phyloP scores from a whole-genome alignment of 495 filamentous ascomycete genomes.

The Xylaria curta region DNA sequence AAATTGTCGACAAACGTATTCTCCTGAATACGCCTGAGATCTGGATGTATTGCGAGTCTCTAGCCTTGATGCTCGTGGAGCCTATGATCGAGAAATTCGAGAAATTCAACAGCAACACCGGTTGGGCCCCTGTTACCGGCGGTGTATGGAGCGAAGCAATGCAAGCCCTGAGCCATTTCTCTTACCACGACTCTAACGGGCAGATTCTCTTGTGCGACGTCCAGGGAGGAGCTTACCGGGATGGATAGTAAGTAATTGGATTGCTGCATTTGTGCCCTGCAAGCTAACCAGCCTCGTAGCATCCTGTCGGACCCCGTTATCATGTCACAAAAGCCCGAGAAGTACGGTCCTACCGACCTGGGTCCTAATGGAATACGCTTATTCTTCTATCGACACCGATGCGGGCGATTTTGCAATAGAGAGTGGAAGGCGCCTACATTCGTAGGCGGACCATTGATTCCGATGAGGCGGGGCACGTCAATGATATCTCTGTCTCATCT shows the following conservation, averaged over 20 bases:
- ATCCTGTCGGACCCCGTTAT: conserved; percentile 48
- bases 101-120: conserved; percentile 53
- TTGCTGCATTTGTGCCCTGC: neutral
- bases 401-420: conserved; percentile 3
- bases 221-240: conserved; percentile 45
- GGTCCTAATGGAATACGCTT: conserved; percentile 43
- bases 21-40: conserved; percentile 43
- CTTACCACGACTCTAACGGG: conserved; percentile 46
- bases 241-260: conserved; percentile 19
- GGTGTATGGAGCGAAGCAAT: conserved; percentile 40
- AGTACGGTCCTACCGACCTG: conserved; percentile 48
- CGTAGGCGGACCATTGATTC: neutral
- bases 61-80: conserved; percentile 35
- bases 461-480: neutral
- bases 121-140: conserved; percentile 38
- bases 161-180: conserved; percentile 53
- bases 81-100: conserved; percentile 48
- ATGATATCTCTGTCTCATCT: too few relatives aligned
- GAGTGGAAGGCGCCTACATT: neutral
- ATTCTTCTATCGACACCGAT: conserved; percentile 45
- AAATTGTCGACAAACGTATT: conserved; percentile 36
- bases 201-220: conserved; percentile 48
- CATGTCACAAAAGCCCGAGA: conserved; percentile 33
- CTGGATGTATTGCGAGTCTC: conserved; percentile 30
- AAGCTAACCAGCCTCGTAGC: conserved; percentile 13